phyloP scores from a whole-genome alignment of 2,329 filamentous ascomycete species.

The Colletotrichum abscissum region DNA sequence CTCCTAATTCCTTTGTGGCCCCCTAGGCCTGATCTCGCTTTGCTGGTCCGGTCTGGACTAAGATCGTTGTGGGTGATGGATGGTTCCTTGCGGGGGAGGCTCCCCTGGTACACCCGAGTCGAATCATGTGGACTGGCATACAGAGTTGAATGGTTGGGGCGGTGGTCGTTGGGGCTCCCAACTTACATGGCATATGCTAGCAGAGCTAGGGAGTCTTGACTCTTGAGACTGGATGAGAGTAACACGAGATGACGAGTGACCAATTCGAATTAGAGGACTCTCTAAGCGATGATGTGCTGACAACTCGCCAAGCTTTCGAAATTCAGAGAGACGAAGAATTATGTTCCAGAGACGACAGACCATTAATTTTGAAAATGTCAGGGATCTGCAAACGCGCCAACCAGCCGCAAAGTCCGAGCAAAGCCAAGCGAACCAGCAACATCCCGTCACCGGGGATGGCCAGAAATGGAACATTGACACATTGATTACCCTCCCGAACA shows the following conservation, averaged over 20 bases:
- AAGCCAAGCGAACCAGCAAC: neutral
- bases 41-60: neutral
- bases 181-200: neutral
- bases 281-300: neutral
- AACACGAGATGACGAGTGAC: conserved; percentile 4
- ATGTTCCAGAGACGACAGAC: neutral
- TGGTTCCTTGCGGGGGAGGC: conserved; percentile 1
- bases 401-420: neutral
- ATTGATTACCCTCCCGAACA: no score
- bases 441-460: neutral
- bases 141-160: neutral
- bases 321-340: neutral
- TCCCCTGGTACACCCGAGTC: conserved; percentile 13
- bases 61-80: conserved; percentile 9
- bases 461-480: neutral
- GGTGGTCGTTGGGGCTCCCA: neutral
- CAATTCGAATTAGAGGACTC: neutral
- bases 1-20: neutral
- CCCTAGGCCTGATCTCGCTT: neutral
- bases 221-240: neutral
- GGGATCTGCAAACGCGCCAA: conserved; percentile 1
- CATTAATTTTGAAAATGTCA: conserved; percentile 1
- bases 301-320: neutral
- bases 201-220: neutral
- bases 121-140: neutral